Conservation (phyloP, 345 rosid genomes). For the Kernera saxatilis region DNA sequence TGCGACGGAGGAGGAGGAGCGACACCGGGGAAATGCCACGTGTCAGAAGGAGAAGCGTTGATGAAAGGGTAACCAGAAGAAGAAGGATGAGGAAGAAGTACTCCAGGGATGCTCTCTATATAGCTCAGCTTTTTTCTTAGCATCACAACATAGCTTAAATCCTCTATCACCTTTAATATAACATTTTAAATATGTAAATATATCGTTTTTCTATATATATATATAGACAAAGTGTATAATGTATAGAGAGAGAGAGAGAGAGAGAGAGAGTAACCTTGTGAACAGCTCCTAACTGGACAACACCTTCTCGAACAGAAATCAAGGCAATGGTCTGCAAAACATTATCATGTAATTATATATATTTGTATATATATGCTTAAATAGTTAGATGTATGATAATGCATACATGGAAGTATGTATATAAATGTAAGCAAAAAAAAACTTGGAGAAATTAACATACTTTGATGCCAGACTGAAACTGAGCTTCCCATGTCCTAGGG, state of each 20-base stretch:
- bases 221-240: not conserved
- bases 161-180: slow-evolving; percentile 64
- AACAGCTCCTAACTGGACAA: slow-evolving; percentile 87
- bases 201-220: not conserved
- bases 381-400: not conserved
- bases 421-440: not conserved
- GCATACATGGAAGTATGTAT: not conserved
- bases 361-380: not conserved
- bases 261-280: slow-evolving; percentile 51
- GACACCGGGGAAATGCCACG: slow-evolving; percentile 50
- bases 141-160: slow-evolving; percentile 72
- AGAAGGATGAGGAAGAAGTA: slow-evolving; percentile 88
- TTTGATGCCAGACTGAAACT: slow-evolving; percentile 93
- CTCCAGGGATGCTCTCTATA: slow-evolving; percentile 93
- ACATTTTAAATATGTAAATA: not conserved
- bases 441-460: slow-evolving; percentile 32
- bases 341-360: not conserved
- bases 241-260: not conserved
- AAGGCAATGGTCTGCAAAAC: slow-evolving; percentile 82
- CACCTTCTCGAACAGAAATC: slow-evolving; percentile 97
- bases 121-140: slow-evolving; percentile 83
- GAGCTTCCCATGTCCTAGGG: slow-evolving; percentile 99
- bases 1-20: slow-evolving; percentile 35
- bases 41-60: slow-evolving; percentile 38
- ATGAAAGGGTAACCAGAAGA: slow-evolving; percentile 62